A percentile compares a stretch with the other conserved stretches of the same genome.
Evolutionary conservation across 2,329 filamentous ascomycete species (phyloP).

Genomic region (Aspergillus pseudoviridinutans): DNA sequence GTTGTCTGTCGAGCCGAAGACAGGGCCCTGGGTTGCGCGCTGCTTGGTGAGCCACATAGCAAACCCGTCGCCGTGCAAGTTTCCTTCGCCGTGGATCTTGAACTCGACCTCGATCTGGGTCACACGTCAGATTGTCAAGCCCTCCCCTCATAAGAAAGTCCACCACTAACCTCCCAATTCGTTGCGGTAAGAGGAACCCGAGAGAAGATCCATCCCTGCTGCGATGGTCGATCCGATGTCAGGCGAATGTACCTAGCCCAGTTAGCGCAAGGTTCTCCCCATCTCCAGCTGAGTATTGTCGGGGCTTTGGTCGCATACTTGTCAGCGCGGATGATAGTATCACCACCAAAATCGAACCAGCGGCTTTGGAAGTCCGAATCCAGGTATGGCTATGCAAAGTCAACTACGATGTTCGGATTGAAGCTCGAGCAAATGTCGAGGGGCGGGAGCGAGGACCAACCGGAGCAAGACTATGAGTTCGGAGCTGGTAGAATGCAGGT

Average conservation of each 20-base stretch:
- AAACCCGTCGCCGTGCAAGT: constrained; percentile 92
- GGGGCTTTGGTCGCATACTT: constrained; percentile 37
- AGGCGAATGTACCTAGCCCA: constrained; percentile 79
- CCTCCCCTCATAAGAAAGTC: neutral
- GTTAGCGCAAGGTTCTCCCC: constrained; percentile 8
- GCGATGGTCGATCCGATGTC: constrained; percentile 83
- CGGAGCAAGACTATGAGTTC: constrained; percentile 78
- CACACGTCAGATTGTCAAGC: constrained; percentile 2
- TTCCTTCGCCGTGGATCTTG: constrained; percentile 82
- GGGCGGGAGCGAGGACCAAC: constrained; percentile 49
- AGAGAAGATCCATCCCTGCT: constrained; percentile 90
- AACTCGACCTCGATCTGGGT: constrained; percentile 82
- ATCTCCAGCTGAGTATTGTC: neutral
- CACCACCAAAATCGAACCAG: constrained; percentile 98
- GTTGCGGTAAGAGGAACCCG: constrained; percentile 91
- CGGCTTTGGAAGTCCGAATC: constrained; percentile 97
- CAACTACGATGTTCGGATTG: constrained; percentile 11
- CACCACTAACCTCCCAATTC: constrained; percentile 74
- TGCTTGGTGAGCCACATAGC: constrained; percentile 98
- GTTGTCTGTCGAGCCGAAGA: constrained; percentile 82
- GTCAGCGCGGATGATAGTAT: constrained; percentile 75
- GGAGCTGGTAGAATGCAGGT: constrained; percentile 54
- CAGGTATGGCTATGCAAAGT: constrained; percentile 71
- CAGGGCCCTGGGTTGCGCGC: constrained; percentile 71
- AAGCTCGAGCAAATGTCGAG: constrained; percentile 2